These are phyloP conservation scores for Aspergillus sclerotioniger DNA, from an alignment of 495 filamentous ascomycete species.

Conservation along the genomic window DNA sequence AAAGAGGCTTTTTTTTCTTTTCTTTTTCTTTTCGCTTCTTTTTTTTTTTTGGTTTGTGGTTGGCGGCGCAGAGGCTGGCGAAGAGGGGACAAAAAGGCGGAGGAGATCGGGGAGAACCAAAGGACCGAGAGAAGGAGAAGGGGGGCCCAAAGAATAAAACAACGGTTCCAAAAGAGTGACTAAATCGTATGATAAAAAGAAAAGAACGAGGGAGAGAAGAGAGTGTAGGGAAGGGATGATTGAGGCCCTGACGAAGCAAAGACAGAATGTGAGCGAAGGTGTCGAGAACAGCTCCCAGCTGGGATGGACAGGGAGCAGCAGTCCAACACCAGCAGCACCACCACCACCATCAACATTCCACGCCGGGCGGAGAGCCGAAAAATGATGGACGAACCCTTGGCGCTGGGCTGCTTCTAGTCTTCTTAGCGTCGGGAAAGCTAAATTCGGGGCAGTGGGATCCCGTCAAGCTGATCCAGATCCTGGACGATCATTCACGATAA, in stretches of 20 bases:
- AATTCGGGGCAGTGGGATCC: neutral
- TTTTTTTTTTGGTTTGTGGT: constrained; percentile 1
- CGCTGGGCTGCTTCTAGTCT: neutral
- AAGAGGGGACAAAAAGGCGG: constrained; percentile 5
- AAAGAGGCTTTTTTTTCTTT: neutral
- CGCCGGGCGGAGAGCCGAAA: constrained; percentile 11
- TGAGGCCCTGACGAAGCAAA: constrained; percentile 4
- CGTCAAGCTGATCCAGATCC: neutral
- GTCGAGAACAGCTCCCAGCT: neutral
- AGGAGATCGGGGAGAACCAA: neutral
- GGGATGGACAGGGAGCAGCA: too few species aligned
- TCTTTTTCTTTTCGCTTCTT: neutral
- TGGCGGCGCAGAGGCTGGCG: constrained; percentile 6
- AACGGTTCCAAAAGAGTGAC: constrained; percentile 6
- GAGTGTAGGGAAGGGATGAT: constrained; percentile 9
- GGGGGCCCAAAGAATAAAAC: constrained; percentile 5
- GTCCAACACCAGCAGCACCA: neutral
- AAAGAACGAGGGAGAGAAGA: constrained; percentile 16
- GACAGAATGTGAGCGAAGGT: constrained; percentile 1
- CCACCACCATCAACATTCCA: constrained; percentile 10
- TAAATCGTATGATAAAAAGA: constrained; percentile 5
- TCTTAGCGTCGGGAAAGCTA: constrained; percentile 1
- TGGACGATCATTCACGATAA: neutral
- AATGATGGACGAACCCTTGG: constrained; percentile 16
- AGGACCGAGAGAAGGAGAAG: constrained; percentile 1